Evolutionary conservation across 306 rosid genomes (phyloP).

Genomic region (Arachis hypogaea): DNA sequence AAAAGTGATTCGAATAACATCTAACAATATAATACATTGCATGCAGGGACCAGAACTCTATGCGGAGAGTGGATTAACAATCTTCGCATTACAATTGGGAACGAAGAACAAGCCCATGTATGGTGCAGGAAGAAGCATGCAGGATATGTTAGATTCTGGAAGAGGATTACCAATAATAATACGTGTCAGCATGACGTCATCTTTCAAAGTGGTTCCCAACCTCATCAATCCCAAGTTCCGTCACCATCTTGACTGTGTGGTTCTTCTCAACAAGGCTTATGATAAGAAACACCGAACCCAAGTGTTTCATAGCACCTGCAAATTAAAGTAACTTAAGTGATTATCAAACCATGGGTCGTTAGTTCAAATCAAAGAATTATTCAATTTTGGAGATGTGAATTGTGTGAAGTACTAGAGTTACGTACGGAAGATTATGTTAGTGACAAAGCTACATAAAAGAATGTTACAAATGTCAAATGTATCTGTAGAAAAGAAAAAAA

Average conservation of each 20-base stretch:
- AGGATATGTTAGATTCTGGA: slow-evolving; percentile 73
- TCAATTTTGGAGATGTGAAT: no score
- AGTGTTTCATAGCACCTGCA: slow-evolving; percentile 60
- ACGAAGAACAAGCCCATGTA: slow-evolving; percentile 70
- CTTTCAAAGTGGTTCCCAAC: slow-evolving; percentile 54
- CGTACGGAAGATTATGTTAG: no score
- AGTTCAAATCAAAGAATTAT: no score
- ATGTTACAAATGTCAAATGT: no score
- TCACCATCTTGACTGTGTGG: slow-evolving; percentile 59
- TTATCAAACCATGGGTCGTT: no score
- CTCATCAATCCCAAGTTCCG: slow-evolving; percentile 62
- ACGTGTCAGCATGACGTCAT: slow-evolving; percentile 48
- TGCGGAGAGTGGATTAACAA: slow-evolving; percentile 69
- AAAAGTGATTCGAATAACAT: not conserved
- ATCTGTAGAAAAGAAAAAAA: no score
- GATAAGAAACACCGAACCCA: slow-evolving; percentile 66
- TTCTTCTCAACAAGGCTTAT: slow-evolving; percentile 53
- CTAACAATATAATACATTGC: not conserved
- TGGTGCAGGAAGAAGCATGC: slow-evolving; percentile 93
- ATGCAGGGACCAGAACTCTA: slow-evolving; percentile 61
- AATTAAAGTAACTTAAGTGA: not conserved
- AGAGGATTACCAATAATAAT: slow-evolving; percentile 60
- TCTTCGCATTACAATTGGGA: slow-evolving; percentile 51
- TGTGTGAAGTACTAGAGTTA: no score
- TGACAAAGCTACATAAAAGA: no score